Base-by-base conservation (phyloP, 768 basidiomycete genomes). In the Cystofilobasidium ferigula region DNA sequence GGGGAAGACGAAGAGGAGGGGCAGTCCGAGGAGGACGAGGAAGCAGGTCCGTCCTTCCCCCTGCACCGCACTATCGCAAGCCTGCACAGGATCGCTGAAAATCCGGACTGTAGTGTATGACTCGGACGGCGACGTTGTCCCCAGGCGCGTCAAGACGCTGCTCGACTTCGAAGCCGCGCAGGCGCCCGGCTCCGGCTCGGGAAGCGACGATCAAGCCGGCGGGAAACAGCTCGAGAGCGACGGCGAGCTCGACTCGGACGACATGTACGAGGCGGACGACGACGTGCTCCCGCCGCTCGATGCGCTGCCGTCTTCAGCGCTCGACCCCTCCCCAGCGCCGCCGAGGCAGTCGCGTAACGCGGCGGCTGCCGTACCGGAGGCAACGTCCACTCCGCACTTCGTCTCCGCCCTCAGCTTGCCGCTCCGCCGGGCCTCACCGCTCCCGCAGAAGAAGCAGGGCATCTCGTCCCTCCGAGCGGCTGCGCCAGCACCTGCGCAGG, bases 51-150 rank as follows among this genome's bases (percentile, higher is more conserved):
- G 40, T 42, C 40, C 16, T 18, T 3, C 13, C 40, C 40, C 40
- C 5, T 13, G 12, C 20, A 18, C 16, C 14, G 42, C 8, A 18
- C 42, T 43, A 9, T 43, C 14, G 12, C 42, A 4, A 5, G 5
- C 42, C 12, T 43, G 12, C 5, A 5, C 42, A 13, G 5, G 12
- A 18, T 22, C 42, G 4, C 42, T 43, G 10, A 45, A 26, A 7
- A 3, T 53, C 7, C 24, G 8, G 48, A 6, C 7, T 53, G 14
- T 18, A 54, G 51, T 30, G 26, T 54, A 30, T 36, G 51, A 38
- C 51, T 51, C 51, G 12, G 36, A 53, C 51, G 62, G 48, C 38
- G 48, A 63, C 26, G 36, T 63, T 36, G 24, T 63, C 24, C 53
- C 62, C 3, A 20, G 40, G 7, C 40, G 51, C 4, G 48, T 24